phyloP scores from a whole-genome alignment of 78 protist genomes.

The Thecamonas trahens region DNA sequence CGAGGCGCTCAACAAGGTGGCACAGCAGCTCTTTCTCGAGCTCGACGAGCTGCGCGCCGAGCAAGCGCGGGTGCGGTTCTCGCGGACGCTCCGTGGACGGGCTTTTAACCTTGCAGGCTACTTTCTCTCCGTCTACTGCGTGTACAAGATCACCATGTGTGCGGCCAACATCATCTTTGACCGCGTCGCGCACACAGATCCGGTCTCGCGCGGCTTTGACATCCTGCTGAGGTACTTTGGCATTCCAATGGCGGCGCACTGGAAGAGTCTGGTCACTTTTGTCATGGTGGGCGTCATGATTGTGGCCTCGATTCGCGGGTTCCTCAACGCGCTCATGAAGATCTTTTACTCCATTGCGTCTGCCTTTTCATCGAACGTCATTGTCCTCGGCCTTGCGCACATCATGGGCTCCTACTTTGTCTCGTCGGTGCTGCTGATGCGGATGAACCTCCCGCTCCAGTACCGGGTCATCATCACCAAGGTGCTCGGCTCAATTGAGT shows the following conservation, averaged over 20 bases:
- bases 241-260: slow-evolving; percentile 70
- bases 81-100: slow-evolving; percentile 52
- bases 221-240: slow-evolving; percentile 55
- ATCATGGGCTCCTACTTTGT: slow-evolving; percentile 78
- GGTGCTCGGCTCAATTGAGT: slow-evolving; percentile 62
- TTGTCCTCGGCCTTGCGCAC: slow-evolving; percentile 65
- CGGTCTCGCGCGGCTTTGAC: slow-evolving; percentile 54
- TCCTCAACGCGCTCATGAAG: slow-evolving; percentile 68
- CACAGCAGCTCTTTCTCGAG: slow-evolving; percentile 41
- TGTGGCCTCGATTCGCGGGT: slow-evolving; percentile 64
- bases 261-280: slow-evolving; percentile 55
- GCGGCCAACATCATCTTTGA: slow-evolving; percentile 60
- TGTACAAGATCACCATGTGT: slow-evolving; percentile 67
- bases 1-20: slow-evolving; percentile 1
- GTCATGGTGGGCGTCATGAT: slow-evolving; percentile 64
- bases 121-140: slow-evolving; percentile 65
- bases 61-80: slow-evolving; percentile 34
- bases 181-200: slow-evolving; percentile 53
- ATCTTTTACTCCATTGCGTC: slow-evolving; percentile 46
- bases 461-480: slow-evolving; percentile 40
- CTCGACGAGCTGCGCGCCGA: slow-evolving; percentile 51
- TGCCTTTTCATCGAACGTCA: slow-evolving; percentile 36
- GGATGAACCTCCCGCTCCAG: slow-evolving; percentile 60
- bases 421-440: slow-evolving; percentile 70
- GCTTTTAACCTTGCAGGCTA: slow-evolving; percentile 62